These are phyloP conservation scores for Trichophyton simii DNA, from an alignment of 2,329 filamentous ascomycete species.

Conservation along the genomic window DNA sequence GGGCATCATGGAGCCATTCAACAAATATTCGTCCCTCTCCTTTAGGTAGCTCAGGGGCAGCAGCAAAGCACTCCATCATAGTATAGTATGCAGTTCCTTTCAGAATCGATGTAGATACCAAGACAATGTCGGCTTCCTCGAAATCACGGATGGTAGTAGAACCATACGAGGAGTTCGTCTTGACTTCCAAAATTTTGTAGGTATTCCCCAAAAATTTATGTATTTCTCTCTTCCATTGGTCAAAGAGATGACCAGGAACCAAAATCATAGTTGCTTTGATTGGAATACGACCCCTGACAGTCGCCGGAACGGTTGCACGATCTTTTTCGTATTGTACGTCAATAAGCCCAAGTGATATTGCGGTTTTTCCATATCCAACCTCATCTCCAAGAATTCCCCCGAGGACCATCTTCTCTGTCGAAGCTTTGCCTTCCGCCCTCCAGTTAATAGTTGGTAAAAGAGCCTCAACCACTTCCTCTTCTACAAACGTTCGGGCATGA, in stretches of 20 bases:
- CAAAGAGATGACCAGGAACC: constrained; percentile 42
- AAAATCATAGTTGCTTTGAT: constrained; percentile 49
- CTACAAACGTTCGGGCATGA: constrained; percentile 29
- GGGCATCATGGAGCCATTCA: constrained; percentile 41
- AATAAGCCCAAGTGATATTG: constrained; percentile 46
- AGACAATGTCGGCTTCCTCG: constrained; percentile 40
- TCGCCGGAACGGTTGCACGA: constrained; percentile 5
- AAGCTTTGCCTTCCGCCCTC: constrained; percentile 42
- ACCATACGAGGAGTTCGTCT: constrained; percentile 28
- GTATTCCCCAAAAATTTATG: constrained; percentile 35
- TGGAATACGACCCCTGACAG: constrained; percentile 24
- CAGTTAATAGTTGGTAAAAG: constrained; percentile 40
- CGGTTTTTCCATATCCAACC: constrained; percentile 56
- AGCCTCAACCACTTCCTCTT: constrained; percentile 48
- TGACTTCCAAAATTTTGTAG: constrained; percentile 37
- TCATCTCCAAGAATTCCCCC: constrained; percentile 53
- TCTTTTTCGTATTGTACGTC: constrained; percentile 31
- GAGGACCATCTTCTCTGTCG: constrained; percentile 28
- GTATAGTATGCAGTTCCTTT: constrained; percentile 37
- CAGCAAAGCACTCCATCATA: constrained; percentile 39
- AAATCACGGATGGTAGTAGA: constrained; percentile 35
- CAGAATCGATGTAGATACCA: constrained; percentile 43
- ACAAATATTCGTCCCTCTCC: constrained; percentile 39
- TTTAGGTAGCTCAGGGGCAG: constrained; percentile 30
- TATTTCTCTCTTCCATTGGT: constrained; percentile 49